Evolutionary conservation across 75 land plant genomes (phyloP), one percentile per base, ranked within the genome.

Genomic region (Picea sitchensis): DNA sequence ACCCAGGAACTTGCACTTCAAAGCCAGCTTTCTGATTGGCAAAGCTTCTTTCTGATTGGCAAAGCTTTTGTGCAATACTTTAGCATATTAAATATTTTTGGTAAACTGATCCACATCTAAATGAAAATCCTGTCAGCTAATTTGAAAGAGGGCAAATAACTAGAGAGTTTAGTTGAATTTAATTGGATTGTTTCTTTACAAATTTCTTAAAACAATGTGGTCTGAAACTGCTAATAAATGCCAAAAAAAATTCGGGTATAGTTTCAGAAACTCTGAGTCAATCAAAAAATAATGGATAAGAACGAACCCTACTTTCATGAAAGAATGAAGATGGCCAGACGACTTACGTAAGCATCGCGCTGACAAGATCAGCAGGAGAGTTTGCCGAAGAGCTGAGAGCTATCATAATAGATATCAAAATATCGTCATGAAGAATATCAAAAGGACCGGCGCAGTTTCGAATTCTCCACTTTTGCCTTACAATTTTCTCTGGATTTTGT

Each of bases 391-490:
- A 71, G 41, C 41, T 41, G 47, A 71, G 74, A 21, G 41, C 44
- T 3, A 21, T 47, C 54, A 71, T 71, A 47, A 71, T 21, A 20
- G 36, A 44, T 7, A 71, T 71, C 44, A 71, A 41, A 44, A 71
- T 20, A 71, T 71, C 74, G 44, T 71, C 74, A 71, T 71, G 74
- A 71, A 71, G 74, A 20, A n/a, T 41, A 44, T 71, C 74, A 71
- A 71, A 71, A 41, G 74, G 51, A 38, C 74, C 44, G n/a, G n/a
- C 54, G 56, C 56, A 51, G 56, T 51, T 51, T 51, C 56, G 56
- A 51, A 11, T 12, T 11, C 56, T 51, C 56, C 56, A 51, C 11
- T 9, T 51, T 51, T 51, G 56, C 56, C 9, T 51, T 51, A 9
- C 11, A 51, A 51, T 51, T 51, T 51, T 51, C 56, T 51, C 56